Percentiles rank a stretch among this genome's conserved stretches.
phyloP scores from a whole-genome alignment of 2,329 filamentous ascomycete species.

The Colletotrichum tropicicola region DNA sequence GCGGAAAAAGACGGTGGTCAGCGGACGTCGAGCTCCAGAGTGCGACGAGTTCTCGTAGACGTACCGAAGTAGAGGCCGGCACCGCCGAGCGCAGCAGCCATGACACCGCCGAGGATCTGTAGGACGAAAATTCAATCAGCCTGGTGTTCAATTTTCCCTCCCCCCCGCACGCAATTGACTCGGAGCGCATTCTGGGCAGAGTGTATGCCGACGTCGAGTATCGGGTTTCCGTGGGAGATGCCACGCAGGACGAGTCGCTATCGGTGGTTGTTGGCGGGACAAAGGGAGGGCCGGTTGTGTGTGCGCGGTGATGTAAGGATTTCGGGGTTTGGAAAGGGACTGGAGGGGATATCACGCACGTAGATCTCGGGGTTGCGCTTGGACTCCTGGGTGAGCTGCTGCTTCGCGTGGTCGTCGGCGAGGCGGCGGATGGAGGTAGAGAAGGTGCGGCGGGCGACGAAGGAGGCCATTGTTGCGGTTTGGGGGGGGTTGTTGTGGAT shows the following conservation, averaged over 20 bases:
- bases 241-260: too few relatives aligned
- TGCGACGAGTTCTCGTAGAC: conserved; percentile 34
- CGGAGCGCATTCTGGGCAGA: too few relatives aligned
- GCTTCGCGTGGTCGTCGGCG: conserved; percentile 47
- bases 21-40: not conserved
- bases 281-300: not conserved
- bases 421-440: conserved; percentile 63
- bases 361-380: conserved; percentile 60
- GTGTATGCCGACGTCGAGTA: too few relatives aligned
- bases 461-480: conserved; percentile 61
- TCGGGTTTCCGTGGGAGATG: too few relatives aligned
- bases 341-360: conserved; percentile 47
- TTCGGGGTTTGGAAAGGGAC: not conserved
- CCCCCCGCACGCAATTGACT: not conserved
- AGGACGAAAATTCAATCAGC: conserved; percentile 24
- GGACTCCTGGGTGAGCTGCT: conserved; percentile 64
- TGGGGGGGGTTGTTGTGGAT: conserved; percentile 24
- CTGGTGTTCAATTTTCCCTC: not conserved
- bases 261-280: not conserved
- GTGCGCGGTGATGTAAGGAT: not conserved
- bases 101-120: conserved; percentile 90
- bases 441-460: conserved; percentile 65
- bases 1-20: not conserved
- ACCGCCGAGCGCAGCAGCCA: conserved; percentile 87
- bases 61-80: conserved; percentile 91